phyloP scores from a whole-genome alignment of 805 yeast genomes.

The Maudiozyma serrabonitensis region DNA sequence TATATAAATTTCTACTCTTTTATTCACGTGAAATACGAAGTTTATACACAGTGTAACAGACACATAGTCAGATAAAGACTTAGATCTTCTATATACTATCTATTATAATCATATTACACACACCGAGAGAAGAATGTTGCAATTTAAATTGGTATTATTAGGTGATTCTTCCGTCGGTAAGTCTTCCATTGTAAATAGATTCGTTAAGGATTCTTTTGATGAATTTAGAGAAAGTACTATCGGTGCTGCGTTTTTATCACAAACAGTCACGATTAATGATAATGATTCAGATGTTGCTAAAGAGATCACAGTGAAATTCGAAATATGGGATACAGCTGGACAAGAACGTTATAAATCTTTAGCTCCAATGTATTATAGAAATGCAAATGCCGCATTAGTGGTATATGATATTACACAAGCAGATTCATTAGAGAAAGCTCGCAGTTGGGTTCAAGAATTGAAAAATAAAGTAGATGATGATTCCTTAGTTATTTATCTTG shows the following conservation, averaged over 20 bases:
- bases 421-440: constrained; percentile 67
- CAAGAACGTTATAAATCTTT: constrained; percentile 77
- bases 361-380: constrained; percentile 78
- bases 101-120: not conserved
- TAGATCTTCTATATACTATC: not conserved
- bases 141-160: constrained; percentile 60
- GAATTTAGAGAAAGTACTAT: constrained; percentile 81
- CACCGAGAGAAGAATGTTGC: constrained; percentile 24
- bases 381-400: constrained; percentile 74
- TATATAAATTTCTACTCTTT: too few relatives aligned
- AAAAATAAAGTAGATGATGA: constrained; percentile 68
- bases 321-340: constrained; percentile 95
- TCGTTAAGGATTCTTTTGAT: constrained; percentile 65
- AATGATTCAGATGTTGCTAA: constrained; percentile 3
- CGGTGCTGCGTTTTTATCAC: constrained; percentile 97
- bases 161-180: constrained; percentile 85
- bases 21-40: too few relatives aligned
- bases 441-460: constrained; percentile 85
- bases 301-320: constrained; percentile 38
- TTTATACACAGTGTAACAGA: too few relatives aligned
- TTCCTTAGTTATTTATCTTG: constrained; percentile 68
- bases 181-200: constrained; percentile 70
- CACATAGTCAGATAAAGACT: too few relatives aligned
- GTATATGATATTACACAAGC: constrained; percentile 74
- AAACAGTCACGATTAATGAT: constrained; percentile 39